Percentiles rank a stretch among this genome's conserved stretches.
phyloP scores from a whole-genome alignment of 1,139 yeast species.

The Keqinozyma sinolaborantium region DNA sequence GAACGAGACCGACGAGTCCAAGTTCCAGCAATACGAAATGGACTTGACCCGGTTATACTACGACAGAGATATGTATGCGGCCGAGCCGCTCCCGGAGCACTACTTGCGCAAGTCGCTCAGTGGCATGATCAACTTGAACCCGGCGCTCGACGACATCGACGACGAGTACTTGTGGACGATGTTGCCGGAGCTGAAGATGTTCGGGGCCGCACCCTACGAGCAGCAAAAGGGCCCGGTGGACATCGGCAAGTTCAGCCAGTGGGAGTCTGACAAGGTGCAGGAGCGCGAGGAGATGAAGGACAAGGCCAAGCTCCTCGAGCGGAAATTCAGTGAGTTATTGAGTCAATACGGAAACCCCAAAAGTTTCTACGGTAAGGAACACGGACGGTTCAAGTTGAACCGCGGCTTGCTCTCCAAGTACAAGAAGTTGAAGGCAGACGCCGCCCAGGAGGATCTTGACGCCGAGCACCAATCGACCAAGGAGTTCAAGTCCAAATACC shows the following conservation, averaged over 20 bases:
- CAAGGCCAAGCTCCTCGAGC: constrained; percentile 10
- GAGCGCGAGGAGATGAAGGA: constrained; percentile 8
- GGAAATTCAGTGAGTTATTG: constrained; percentile 11
- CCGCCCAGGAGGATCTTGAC: constrained; percentile 6
- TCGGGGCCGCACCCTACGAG: constrained; percentile 38
- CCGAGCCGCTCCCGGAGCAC: constrained; percentile 31
- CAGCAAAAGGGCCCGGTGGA: constrained; percentile 4
- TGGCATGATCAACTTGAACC: constrained; percentile 38
- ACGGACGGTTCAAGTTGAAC: constrained; percentile 29
- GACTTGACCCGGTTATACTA: constrained; percentile 25
- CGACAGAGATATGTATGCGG: constrained; percentile 23
- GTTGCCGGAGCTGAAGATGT: constrained; percentile 32
- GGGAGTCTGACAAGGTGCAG: constrained; percentile 25
- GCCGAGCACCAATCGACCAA: too few species aligned
- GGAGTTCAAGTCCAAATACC: too few species aligned
- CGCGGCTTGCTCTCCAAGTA: constrained; percentile 25
- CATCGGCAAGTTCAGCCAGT: constrained; percentile 24
- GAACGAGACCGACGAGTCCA: constrained; percentile 23
- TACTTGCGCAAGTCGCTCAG: constrained; percentile 37
- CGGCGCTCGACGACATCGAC: constrained; percentile 31
- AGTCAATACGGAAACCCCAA: constrained; percentile 11
- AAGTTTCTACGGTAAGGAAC: constrained; percentile 14
- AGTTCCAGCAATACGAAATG: constrained; percentile 20
- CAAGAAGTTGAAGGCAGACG: constrained; percentile 16
- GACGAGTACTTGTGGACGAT: constrained; percentile 42